Base-by-base conservation (phyloP, 164 flowering plant genomes). In the Umbellularia californica region DNA sequence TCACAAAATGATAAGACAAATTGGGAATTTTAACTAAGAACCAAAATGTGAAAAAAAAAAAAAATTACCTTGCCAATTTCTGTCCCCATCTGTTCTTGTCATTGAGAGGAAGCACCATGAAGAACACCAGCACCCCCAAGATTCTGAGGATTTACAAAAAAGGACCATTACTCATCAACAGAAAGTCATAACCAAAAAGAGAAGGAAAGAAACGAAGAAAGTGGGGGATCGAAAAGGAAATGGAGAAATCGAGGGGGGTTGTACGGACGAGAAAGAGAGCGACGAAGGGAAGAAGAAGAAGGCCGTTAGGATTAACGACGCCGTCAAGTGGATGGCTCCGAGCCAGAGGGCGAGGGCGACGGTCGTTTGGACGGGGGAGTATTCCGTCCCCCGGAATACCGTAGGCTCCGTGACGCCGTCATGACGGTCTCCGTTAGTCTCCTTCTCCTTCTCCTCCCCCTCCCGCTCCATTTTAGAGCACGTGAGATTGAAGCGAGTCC, bases 311-410 rank as follows among this genome's bases (percentile, higher is more conserved):
- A 88, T 69, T 17, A 87, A 35, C 24, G 52, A 68, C 33, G 74
- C 82, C 71, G 74, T 83, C 73, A 90, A 77, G 77, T 93, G 97
- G 28, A 93, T 85, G 5, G 85, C 77, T 0, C 98, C 96, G 1
- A 93, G 84, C 98, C 96, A 93, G 20, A 91, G 10, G 1, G 72
- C 76, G 50, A 93, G 66, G 2, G 93, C 93, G 3, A 80, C 52
- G 1, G 84, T 15, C 2, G 85, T 25, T 58, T 84, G 83, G 3
- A 89, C 0, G 5, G 52, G 1, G 25, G 84, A 80, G 3, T 69
- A 72, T 17, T 75, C 70, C 25, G 74, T 67, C 24, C 88, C 85
- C 24, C 69, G 72, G 76, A 87, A 81, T 11, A 87, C 78, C 73
- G 79, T 84, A 68, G 74, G 51, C 30, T 70, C 75, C 2, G 70